Percentiles rank a stretch among this genome's conserved stretches.
Conservation (phyloP, 805 yeast species). For the Wickerhamiella spandovensis region DNA sequence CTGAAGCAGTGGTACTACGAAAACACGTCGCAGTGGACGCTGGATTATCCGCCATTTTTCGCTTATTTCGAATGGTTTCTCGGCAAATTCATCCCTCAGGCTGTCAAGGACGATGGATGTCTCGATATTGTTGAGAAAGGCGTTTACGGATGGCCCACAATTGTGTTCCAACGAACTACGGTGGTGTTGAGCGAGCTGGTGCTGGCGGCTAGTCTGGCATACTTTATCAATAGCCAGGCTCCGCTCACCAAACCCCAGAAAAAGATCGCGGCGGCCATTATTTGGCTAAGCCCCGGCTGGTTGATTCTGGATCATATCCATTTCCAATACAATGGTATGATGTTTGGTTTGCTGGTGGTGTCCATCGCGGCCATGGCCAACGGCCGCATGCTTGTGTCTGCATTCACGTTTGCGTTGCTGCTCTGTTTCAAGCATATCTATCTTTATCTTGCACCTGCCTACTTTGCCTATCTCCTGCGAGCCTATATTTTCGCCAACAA, state of each 20-base stretch:
- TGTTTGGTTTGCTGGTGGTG: constrained; percentile 70
- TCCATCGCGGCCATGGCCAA: constrained; percentile 61
- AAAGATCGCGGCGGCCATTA: constrained; percentile 66
- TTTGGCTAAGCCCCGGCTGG: constrained; percentile 80
- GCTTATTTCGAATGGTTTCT: constrained; percentile 87
- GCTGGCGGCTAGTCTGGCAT: constrained; percentile 55
- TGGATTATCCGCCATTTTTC: constrained; percentile 95
- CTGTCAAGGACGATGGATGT: constrained; percentile 62
- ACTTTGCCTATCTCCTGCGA: constrained; percentile 63
- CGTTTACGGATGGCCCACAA: constrained; percentile 60
- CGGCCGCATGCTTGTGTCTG: constrained; percentile 40
- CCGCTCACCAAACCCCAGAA: constrained; percentile 5
- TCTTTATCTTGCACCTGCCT: constrained; percentile 88
- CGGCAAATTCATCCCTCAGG: constrained; percentile 53
- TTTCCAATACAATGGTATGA: constrained; percentile 91
- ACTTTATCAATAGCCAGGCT: constrained; percentile 27
- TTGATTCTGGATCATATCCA: constrained; percentile 89
- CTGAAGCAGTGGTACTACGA: constrained; percentile 73
- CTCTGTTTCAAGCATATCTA: constrained; percentile 92
- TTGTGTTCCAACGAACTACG: constrained; percentile 67
- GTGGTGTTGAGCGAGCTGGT: constrained; percentile 69
- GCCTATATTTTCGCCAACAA: constrained; percentile 41
- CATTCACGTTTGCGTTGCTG: constrained; percentile 53
- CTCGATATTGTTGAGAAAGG: constrained; percentile 55
- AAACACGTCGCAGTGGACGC: constrained; percentile 74